Evolutionary conservation across 2,329 filamentous ascomycete genomes (phyloP).

Genomic region (Chaetomiaceae sp.): DNA sequence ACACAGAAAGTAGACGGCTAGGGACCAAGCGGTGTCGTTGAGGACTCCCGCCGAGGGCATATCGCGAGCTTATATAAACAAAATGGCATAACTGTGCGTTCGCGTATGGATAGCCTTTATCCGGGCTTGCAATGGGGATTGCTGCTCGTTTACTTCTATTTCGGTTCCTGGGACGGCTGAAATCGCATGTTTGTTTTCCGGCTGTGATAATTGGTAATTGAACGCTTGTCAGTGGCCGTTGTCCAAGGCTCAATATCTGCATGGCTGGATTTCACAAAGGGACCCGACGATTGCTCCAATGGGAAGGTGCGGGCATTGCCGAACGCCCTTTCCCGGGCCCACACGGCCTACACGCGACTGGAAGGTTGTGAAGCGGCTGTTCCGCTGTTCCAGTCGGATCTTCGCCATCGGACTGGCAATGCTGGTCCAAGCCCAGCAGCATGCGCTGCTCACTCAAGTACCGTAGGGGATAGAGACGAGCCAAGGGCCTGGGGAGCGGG

Average conservation of each 20-base stretch:
- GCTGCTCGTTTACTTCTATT: not conserved
- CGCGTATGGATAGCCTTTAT: not conserved
- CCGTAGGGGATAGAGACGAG: too few species aligned
- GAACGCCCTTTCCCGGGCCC: too few species aligned
- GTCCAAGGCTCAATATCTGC: not conserved
- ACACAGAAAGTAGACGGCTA: not conserved
- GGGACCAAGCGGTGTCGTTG: not conserved
- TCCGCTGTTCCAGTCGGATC: too few species aligned
- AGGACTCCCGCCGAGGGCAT: not conserved
- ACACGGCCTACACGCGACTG: too few species aligned
- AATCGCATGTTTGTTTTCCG: not conserved
- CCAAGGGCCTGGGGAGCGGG: too few species aligned
- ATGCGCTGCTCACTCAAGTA: too few species aligned
- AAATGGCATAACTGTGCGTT: not conserved
- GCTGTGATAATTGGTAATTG: conserved; percentile 4
- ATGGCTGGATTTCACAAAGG: not conserved
- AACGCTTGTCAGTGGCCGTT: not conserved
- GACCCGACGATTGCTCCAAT: too few species aligned
- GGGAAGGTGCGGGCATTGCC: too few species aligned
- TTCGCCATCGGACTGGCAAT: too few species aligned
- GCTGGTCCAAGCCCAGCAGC: too few species aligned
- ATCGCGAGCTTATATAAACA: conserved; percentile 1
- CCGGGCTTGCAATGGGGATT: not conserved
- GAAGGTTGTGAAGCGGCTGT: too few species aligned
- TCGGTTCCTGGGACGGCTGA: not conserved